Percentiles rank a stretch among this genome's conserved stretches.
Conservation (phyloP, 2,329 filamentous ascomycete genomes). For the Aspergillus vadensis region DNA sequence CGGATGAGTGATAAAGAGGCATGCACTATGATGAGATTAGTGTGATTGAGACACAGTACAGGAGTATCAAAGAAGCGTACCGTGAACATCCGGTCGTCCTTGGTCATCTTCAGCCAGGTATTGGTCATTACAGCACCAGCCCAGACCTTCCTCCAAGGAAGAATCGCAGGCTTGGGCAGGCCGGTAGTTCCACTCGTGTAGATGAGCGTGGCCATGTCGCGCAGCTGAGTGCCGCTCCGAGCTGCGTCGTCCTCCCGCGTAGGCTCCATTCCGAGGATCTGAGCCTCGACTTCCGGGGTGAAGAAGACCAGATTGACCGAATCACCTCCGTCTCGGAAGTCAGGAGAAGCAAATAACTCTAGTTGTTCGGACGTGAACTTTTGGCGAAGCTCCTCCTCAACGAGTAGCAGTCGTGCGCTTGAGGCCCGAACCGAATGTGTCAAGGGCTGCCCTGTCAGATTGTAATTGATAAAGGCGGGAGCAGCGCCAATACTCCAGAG, state of each 20-base stretch:
- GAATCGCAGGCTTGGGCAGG: slow-evolving; percentile 75
- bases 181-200: slow-evolving; percentile 87
- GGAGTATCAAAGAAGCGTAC: slow-evolving; percentile 45
- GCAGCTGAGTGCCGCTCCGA: slow-evolving; percentile 53
- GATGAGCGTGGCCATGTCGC: slow-evolving; percentile 71
- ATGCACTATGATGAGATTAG: slow-evolving; percentile 61
- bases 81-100: slow-evolving; percentile 73
- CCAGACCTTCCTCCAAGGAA: slow-evolving; percentile 70
- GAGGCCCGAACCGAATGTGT: slow-evolving; percentile 73
- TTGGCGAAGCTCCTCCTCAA: slow-evolving; percentile 66
- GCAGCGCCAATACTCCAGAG: slow-evolving; percentile 81
- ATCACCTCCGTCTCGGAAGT: slow-evolving; percentile 46
- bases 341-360: slow-evolving; percentile 41
- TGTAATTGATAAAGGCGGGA: slow-evolving; percentile 88
- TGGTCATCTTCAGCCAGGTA: slow-evolving; percentile 59
- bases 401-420: slow-evolving; percentile 66
- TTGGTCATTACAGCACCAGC: slow-evolving; percentile 56
- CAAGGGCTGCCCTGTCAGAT: slow-evolving; percentile 70
- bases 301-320: slow-evolving; percentile 64
- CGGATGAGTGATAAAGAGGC: slow-evolving; percentile 87
- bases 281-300: slow-evolving; percentile 57
- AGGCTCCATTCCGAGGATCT: slow-evolving; percentile 56
- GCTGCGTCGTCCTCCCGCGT: slow-evolving; percentile 61
- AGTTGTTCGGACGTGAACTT: slow-evolving; percentile 49
- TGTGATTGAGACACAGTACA: background rate